Evolutionary conservation across 2,329 filamentous ascomycete genomes (phyloP).

Genomic region (Monilinia aucupariae): DNA sequence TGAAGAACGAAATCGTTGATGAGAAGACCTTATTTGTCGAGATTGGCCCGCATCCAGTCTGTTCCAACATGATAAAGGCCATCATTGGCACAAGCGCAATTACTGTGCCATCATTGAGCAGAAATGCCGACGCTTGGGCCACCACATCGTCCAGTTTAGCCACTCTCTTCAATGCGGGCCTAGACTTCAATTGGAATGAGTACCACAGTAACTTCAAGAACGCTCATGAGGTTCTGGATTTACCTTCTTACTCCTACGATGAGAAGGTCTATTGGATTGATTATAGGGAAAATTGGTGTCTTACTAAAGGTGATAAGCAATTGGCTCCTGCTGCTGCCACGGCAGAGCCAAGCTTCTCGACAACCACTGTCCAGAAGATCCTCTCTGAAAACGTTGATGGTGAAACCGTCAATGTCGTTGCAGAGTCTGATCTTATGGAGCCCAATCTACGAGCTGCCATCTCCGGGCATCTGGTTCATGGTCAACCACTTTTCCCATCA

Average conservation of each 20-base stretch:
- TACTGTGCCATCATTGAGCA: slow-evolving; percentile 56
- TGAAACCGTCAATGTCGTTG: slow-evolving; percentile 45
- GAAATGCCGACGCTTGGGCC: slow-evolving; percentile 57
- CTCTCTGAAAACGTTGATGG: slow-evolving; percentile 46
- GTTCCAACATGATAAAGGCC: slow-evolving; percentile 54
- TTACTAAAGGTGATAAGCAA: slow-evolving; percentile 58
- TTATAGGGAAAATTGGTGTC: slow-evolving; percentile 60
- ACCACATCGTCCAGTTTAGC: slow-evolving; percentile 53
- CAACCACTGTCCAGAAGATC: slow-evolving; percentile 37
- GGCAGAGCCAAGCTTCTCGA: slow-evolving; percentile 45
- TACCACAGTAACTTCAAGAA: slow-evolving; percentile 56
- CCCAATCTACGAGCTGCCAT: slow-evolving; percentile 36
- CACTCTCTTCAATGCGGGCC: slow-evolving; percentile 54
- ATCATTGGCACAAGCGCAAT: slow-evolving; percentile 46
- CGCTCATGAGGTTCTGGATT: slow-evolving; percentile 52
- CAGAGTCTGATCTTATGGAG: slow-evolving; percentile 50
- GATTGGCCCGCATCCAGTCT: slow-evolving; percentile 65
- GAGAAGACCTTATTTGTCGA: slow-evolving; percentile 64
- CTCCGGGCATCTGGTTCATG: slow-evolving; percentile 53
- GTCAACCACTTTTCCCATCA: slow-evolving; percentile 45
- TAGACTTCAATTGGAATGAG: slow-evolving; percentile 63
- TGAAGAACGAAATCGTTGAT: slow-evolving; percentile 42
- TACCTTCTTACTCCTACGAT: slow-evolving; percentile 64
- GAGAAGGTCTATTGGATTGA: slow-evolving; percentile 61
- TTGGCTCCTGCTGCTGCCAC: slow-evolving; percentile 47